phyloP scores from a whole-genome alignment of 2,329 filamentous ascomycete species.

The Pseudogymnoascus sp. region DNA sequence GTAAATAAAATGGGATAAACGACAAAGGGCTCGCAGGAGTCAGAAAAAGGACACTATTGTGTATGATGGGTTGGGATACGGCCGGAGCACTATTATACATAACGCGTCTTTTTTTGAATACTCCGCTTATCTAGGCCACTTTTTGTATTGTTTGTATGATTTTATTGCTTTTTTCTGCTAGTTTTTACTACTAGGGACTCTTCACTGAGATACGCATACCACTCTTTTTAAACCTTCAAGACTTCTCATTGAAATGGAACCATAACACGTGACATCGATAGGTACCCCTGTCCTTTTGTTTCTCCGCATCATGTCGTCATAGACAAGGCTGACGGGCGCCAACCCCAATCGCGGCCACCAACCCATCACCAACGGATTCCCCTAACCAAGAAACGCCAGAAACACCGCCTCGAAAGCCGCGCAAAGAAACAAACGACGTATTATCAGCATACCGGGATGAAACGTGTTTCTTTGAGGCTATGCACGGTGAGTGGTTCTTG shows the following conservation, averaged over 20 bases:
- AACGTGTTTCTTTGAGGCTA: slow-evolving; percentile 2
- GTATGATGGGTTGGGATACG: not conserved
- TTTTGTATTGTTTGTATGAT: not conserved
- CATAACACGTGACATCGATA: not conserved
- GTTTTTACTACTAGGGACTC: not conserved
- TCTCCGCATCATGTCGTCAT: slow-evolving; percentile 1
- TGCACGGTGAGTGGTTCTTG: not conserved
- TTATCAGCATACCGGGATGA: not conserved
- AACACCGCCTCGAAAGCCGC: not conserved
- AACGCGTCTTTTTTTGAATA: not conserved
- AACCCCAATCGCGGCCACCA: slow-evolving; percentile 4
- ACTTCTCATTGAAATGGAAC: not conserved
- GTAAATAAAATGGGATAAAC: slow-evolving; percentile 5
- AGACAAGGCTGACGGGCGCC: slow-evolving; percentile 3
- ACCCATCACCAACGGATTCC: not conserved
- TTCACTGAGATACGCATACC: not conserved
- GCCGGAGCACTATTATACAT: not conserved
- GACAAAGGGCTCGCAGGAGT: slow-evolving; percentile 7
- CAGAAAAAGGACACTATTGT: slow-evolving; percentile 5
- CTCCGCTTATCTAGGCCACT: not conserved
- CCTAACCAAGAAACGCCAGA: not conserved
- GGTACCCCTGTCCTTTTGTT: not conserved
- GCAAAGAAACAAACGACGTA: not conserved
- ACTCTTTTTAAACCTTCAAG: not conserved
- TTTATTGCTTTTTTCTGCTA: not conserved